Conservation (phyloP, 129 eudicot species). For the Centella asiatica region DNA sequence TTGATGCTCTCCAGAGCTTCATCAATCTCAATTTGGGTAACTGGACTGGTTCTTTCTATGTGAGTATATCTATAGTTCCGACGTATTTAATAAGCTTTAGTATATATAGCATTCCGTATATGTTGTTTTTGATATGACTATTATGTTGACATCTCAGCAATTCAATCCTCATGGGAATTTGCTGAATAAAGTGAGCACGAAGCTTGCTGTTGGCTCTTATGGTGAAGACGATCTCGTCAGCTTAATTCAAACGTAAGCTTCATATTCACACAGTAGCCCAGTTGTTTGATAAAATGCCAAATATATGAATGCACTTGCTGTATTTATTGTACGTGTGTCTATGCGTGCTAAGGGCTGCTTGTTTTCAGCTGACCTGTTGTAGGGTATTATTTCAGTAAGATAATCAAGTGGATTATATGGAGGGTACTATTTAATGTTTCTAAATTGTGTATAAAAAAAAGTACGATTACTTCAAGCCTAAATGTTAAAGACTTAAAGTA, state of each 20-base stretch:
- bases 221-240: constrained; percentile 90
- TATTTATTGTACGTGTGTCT: neutral
- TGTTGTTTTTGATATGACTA: neutral
- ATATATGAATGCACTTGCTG: neutral
- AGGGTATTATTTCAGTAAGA: neutral
- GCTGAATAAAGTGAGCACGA: constrained; percentile 56
- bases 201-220: constrained; percentile 64
- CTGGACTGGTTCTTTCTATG: constrained; percentile 89
- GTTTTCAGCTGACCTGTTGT: neutral
- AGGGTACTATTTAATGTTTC: neutral
- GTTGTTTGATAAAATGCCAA: neutral
- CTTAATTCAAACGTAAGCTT: constrained; percentile 76
- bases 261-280: neutral
- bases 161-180: constrained; percentile 58
- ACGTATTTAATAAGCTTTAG: too few relatives aligned
- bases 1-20: constrained; percentile 57
- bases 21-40: constrained; percentile 75
- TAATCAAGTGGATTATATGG: neutral
- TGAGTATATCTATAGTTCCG: too few relatives aligned
- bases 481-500: too few relatives aligned
- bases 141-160: constrained; percentile 45
- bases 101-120: neutral
- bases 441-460: neutral
- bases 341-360: neutral
- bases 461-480: too few relatives aligned